Evolutionary conservation across 768 basidiomycete genomes (phyloP), one percentile per base, ranked within the genome.

Genomic region (Leccinum fibrillosum): DNA sequence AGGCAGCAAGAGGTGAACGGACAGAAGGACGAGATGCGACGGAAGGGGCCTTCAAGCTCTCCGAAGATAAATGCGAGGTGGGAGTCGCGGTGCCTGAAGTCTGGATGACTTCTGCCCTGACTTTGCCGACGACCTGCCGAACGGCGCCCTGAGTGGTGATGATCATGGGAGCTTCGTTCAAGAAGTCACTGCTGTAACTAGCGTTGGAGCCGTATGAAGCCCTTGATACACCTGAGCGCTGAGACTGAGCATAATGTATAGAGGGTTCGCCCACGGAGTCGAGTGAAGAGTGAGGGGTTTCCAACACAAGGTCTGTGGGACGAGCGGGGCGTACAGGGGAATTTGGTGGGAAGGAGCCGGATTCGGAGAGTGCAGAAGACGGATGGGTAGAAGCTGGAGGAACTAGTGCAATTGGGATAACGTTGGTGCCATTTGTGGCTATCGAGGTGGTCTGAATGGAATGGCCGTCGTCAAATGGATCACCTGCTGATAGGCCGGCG

Each of bases 381-480:
- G 70, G 50, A 3, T 60, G 62, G 21, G 72, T 69, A 11, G 81
- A 78, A 21, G 83, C 83, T 17, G 88, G 83, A 23, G 86, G 74
- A 35, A 92, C 86, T 45, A 92, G 78, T 12, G 90, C 90, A 59
- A 93, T 92, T 60, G 90, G 90, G 57, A 93, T 93, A 62, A 92
- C 90, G 64, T 93, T 93, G 23, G 91, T 89, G 45, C 83, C 83
- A 67, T 89, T 86, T 13, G 90, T 87, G 47, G 83, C 80, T n/a
- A 86, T 84, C 10, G 82, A 81, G 1, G 77, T 76, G 28, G 91
- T 93, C 72, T 90, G 88, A 58, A 93, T 93, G 39, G 90, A 92
- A 50, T 88, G 83, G 26, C 72, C 75, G 65, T 93, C 90, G 45
- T 83, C 82, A 72, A 92, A 93, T 23, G 90, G 90, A 76, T 92